Evolutionary conservation across 2,329 filamentous ascomycete species (phyloP).

Genomic region (Sarocladium brachiariae): DNA sequence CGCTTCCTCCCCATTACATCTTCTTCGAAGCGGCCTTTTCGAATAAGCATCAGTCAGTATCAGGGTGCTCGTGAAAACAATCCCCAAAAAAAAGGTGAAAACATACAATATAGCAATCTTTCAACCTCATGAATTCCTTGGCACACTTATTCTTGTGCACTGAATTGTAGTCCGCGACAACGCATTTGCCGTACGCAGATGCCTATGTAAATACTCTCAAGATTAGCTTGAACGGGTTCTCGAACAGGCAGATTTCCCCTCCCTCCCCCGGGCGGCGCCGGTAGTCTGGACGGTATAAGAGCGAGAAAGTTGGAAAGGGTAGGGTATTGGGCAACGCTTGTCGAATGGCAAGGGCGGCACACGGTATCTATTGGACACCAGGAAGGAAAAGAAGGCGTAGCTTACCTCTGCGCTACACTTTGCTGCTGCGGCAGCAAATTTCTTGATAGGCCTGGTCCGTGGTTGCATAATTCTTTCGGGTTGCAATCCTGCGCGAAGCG

Average conservation of each 20-base stretch:
- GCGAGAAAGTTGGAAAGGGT: no score
- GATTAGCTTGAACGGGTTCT: no score
- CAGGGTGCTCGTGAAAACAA: no score
- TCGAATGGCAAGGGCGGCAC: no score
- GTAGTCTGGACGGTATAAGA: no score
- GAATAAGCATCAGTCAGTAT: neutral
- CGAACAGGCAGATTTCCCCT: no score
- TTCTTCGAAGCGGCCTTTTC: constrained; percentile 21
- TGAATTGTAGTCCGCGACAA: constrained; percentile 82
- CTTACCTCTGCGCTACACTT: constrained; percentile 50
- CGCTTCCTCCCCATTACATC: constrained; percentile 1
- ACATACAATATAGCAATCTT: constrained; percentile 79
- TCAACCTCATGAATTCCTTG: constrained; percentile 76
- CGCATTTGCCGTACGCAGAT: constrained; percentile 81
- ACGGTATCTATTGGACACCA: no score
- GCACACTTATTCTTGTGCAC: constrained; percentile 87
- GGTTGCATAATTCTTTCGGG: no score
- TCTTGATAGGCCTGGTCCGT: constrained; percentile 42
- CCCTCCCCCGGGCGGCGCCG: no score
- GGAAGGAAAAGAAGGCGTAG: neutral
- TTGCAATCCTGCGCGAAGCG: no score
- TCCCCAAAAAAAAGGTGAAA: no score
- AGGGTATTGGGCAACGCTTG: no score
- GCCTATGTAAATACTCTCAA: constrained; percentile 50
- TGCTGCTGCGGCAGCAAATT: constrained; percentile 46